Conservation (phyloP, 2,329 filamentous ascomycete genomes). For the Teratosphaeriaceae sp. region DNA sequence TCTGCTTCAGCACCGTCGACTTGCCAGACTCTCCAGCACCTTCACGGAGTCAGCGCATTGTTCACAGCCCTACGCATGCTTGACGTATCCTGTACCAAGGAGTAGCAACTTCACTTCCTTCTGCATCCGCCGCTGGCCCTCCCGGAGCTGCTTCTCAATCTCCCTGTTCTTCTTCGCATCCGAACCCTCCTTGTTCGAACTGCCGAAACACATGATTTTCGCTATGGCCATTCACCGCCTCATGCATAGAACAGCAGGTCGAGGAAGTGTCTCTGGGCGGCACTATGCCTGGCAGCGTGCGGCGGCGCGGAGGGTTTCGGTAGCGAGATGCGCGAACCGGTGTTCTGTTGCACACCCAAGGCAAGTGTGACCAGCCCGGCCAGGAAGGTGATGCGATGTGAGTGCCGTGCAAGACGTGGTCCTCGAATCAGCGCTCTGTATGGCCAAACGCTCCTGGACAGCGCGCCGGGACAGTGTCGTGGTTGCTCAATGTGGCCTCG, state of each 20-base stretch:
- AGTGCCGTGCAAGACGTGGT: not conserved
- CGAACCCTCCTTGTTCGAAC: conserved; percentile 40
- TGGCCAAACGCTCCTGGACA: not conserved
- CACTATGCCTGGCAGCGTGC: not conserved
- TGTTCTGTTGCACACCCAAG: not conserved
- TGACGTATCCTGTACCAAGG: conserved; percentile 55
- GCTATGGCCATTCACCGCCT: conserved; percentile 11
- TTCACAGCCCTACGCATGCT: not conserved
- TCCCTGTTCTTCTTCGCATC: conserved; percentile 52
- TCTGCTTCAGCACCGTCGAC: conserved; percentile 96
- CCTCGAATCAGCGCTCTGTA: not conserved
- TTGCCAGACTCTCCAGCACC: conserved; percentile 94
- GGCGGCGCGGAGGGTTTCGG: not conserved
- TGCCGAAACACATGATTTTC: conserved; percentile 47
- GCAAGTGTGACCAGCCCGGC: not conserved
- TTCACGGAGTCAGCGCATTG: conserved; percentile 37
- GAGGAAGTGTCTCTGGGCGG: not conserved
- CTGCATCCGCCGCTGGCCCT: conserved; percentile 79
- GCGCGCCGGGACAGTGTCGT: not conserved
- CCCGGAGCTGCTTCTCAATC: conserved; percentile 78
- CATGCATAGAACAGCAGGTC: not conserved
- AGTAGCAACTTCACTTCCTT: conserved; percentile 91
- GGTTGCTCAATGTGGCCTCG: not conserved
- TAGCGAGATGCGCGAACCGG: conserved; percentile 2
- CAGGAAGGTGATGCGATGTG: not conserved